Evolutionary conservation across 495 filamentous ascomycete genomes (phyloP).

Genomic region (Rhizodiscina lignyota): DNA sequence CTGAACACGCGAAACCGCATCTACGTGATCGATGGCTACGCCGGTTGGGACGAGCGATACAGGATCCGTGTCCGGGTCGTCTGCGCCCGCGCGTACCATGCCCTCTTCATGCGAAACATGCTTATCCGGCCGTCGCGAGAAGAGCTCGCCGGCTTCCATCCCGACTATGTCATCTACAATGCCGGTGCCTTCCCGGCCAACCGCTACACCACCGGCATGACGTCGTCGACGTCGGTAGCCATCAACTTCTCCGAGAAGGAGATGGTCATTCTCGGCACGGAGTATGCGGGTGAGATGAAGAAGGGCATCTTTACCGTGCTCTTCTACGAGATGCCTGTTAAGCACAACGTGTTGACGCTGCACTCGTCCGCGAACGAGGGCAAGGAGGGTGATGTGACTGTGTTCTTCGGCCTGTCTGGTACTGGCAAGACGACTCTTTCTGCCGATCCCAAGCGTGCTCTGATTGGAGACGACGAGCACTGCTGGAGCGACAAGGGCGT

Average conservation of each 20-base stretch:
- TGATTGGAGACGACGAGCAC: conserved; percentile 99
- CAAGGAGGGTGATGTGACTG: conserved; percentile 75
- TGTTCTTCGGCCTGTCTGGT: conserved; percentile 98
- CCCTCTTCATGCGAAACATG: conserved; percentile 99
- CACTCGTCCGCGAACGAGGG: conserved; percentile 92
- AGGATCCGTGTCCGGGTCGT: conserved; percentile 94
- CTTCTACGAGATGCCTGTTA: conserved; percentile 99
- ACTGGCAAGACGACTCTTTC: conserved; percentile 98
- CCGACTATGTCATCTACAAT: conserved; percentile 99
- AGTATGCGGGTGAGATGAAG: conserved; percentile 99
- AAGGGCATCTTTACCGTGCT: conserved; percentile 98
- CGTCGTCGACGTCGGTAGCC: conserved; percentile 74
- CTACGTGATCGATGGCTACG: conserved; percentile 94
- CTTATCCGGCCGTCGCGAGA: conserved; percentile 82
- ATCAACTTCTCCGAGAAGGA: conserved; percentile 84
- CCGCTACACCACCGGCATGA: conserved; percentile 96
- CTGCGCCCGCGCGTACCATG: conserved; percentile 97
- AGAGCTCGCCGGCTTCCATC: conserved; percentile 92
- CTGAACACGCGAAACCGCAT: conserved; percentile 97
- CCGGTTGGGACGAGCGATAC: conserved; percentile 98
- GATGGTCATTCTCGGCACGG: conserved; percentile 97
- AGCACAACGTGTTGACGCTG: conserved; percentile 95
- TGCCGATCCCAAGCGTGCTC: conserved; percentile 84
- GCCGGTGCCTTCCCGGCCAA: conserved; percentile 97
- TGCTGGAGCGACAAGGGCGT: conserved; percentile 95